Evolutionary conservation across 345 rosid genomes (phyloP).

Genomic region (Moricandia arvensis): DNA sequence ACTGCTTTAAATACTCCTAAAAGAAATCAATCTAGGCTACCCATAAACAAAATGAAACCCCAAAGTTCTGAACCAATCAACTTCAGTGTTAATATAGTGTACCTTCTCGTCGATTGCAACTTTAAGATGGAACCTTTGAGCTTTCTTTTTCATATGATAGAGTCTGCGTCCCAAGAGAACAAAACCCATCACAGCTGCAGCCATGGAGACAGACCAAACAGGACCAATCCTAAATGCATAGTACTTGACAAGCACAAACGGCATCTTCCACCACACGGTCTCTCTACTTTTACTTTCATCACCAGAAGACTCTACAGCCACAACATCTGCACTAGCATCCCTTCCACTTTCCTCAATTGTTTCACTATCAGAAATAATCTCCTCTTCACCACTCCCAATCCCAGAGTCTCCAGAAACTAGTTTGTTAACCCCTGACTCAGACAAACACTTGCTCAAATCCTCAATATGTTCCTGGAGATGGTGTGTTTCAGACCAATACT

Average conservation of each 20-base stretch:
- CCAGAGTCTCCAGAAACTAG: conserved; percentile 14
- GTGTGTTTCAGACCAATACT: background rate
- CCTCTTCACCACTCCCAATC: conserved; percentile 14
- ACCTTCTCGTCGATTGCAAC: conserved; percentile 93
- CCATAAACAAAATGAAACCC: background rate
- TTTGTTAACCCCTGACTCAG: conserved; percentile 25
- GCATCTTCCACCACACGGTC: conserved; percentile 91
- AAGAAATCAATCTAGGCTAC: background rate
- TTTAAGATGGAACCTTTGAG: conserved; percentile 69
- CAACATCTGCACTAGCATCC: background rate
- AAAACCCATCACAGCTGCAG: conserved; percentile 85
- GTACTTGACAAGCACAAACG: conserved; percentile 78
- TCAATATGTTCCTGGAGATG: background rate
- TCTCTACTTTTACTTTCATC: conserved; percentile 43
- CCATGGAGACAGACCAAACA: conserved; percentile 84
- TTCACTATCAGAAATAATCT: conserved; percentile 20
- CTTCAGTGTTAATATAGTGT: background rate
- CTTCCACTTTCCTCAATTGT: background rate
- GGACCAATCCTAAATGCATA: conserved; percentile 73
- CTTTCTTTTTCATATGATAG: conserved; percentile 76
- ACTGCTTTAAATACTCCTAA: background rate
- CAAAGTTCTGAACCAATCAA: background rate
- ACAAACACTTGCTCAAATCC: conserved; percentile 16
- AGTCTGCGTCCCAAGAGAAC: conserved; percentile 72
- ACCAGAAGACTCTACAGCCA: conserved; percentile 28